phyloP scores from a whole-genome alignment of 345 rosid genomes.

The Populus nigra region DNA sequence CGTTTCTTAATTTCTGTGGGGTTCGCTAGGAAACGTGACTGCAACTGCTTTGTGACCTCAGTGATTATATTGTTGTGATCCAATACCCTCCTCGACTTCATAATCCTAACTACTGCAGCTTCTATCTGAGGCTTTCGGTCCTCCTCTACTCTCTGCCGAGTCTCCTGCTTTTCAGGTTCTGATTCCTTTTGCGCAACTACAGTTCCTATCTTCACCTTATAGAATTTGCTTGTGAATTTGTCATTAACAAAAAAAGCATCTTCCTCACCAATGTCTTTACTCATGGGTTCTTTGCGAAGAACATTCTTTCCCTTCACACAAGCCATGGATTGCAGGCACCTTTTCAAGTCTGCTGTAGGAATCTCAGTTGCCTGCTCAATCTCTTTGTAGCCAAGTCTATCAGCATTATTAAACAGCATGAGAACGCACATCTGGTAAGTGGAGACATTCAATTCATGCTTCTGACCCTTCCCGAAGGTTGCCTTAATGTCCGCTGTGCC shows the following conservation, averaged over 20 bases:
- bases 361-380: conserved; percentile 91
- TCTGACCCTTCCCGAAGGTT: conserved; percentile 88
- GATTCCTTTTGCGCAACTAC: conserved; percentile 98
- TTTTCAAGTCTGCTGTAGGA: conserved; percentile 78
- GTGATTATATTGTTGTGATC: conserved; percentile 94
- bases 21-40: conserved; percentile 87
- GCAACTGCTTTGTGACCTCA: conserved; percentile 95
- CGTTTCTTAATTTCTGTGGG: conserved; percentile 97
- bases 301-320: conserved; percentile 92
- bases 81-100: conserved; percentile 92
- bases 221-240: conserved; percentile 89
- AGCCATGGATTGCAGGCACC: conserved; percentile 92
- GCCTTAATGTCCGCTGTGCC: conserved; percentile 96
- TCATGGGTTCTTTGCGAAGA: conserved; percentile 95
- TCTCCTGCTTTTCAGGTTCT: conserved; percentile 97
- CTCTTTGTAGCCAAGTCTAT: conserved; percentile 81
- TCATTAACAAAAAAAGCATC: conserved; percentile 82
- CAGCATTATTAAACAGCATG: conserved; percentile 79
- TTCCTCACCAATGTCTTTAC: conserved; percentile 88
- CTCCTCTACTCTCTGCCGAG: conserved; percentile 96
- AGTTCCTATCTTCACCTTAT: conserved; percentile 96
- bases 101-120: conserved; percentile 96
- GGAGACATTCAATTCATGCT: conserved; percentile 94
- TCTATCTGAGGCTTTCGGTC: conserved; percentile 98
- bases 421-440: conserved; percentile 99